Evolutionary conservation across 768 basidiomycete species (phyloP), one percentile per base, ranked within the genome.

Genomic region (Hydnomerulius pinastri): DNA sequence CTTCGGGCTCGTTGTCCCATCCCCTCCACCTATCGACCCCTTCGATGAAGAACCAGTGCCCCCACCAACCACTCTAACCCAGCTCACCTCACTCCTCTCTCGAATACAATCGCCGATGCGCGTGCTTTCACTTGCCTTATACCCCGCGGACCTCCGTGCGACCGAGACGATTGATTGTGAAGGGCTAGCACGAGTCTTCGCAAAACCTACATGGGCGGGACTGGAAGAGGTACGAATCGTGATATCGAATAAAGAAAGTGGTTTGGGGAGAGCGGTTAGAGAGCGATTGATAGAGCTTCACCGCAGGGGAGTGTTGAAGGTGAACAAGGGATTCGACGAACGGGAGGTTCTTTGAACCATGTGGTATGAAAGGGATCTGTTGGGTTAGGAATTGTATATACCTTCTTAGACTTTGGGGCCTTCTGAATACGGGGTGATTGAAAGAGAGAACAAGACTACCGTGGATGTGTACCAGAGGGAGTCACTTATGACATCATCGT

Each of bases 1-100:
- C 23, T 70, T 71, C 48, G 66, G 64, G 6, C 61, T 68, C 9
- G 58, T 68, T 12, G 57, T 70, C 38, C 66, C 64, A 17, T 64
- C 68, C 24, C 66, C 64, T 35, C 61, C 68, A 6, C 63, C 48
- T 2, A 40, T 28, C 17, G 60, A 64, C 44, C 58, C 61, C 24
- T 63, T 59, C n/a, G 61, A 46, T 4, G 49, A 56, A 21, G 55
- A 53, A 5, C 41, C 49, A 18, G 27, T 27, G n/a, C 23, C 53
- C 7, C 54, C 42, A 2, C 53, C 32, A 17, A 48, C 48, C 40
- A 52, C 53, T 43, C 56, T 68, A 3, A 57, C 51, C 27, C 57
- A 58, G 9, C 57, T 68, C 11, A 68, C 66, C 4, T 43, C 23
- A 13, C 62, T 68, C 15, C 58, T 70, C 10, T 56, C 62, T 0